Conservation (phyloP, 768 basidiomycete species). For the Megacollybia marginata region DNA sequence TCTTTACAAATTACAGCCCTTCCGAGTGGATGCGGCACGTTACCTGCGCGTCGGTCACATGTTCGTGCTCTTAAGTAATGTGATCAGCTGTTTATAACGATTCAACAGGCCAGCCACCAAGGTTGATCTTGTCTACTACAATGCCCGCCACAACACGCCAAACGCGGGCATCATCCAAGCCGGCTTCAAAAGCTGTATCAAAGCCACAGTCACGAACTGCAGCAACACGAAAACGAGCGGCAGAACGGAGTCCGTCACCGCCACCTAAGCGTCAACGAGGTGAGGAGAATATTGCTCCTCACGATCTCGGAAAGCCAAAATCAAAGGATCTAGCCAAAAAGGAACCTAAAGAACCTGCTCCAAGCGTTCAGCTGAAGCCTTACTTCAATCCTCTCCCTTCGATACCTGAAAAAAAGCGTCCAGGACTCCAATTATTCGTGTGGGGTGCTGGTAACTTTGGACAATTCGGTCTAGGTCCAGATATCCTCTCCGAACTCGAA, state of each 20-base stretch:
- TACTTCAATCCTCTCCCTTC: slow-evolving; percentile 63
- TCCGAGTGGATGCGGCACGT: too few species aligned
- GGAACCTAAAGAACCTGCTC: slow-evolving; percentile 17
- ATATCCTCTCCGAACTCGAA: slow-evolving; percentile 59
- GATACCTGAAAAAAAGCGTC: slow-evolving; percentile 48
- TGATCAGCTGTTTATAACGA: too few species aligned
- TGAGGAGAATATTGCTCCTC: slow-evolving; percentile 29
- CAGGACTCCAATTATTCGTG: slow-evolving; percentile 68
- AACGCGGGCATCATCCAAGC: slow-evolving; percentile 30
- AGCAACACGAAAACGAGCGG: slow-evolving; percentile 40
- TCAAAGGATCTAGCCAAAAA: slow-evolving; percentile 10
- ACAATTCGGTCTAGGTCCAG: slow-evolving; percentile 87
- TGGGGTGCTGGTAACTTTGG: slow-evolving; percentile 95
- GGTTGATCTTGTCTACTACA: too few species aligned
- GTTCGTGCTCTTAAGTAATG: too few species aligned
- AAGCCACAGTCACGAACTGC: slow-evolving; percentile 21
- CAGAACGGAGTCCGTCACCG: slow-evolving; percentile 32
- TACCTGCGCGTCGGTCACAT: too few species aligned
- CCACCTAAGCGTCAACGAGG: slow-evolving; percentile 43
- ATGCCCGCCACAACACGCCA: too few species aligned
- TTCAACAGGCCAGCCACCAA: too few species aligned
- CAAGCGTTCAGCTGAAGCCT: slow-evolving; percentile 37
- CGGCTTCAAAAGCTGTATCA: slow-evolving; percentile 17
- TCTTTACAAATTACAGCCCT: too few species aligned
- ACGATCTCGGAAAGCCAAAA: slow-evolving; percentile 13